A percentile compares a stretch with the other conserved stretches of the same genome.
Conservation (phyloP, 352 stramenopile genomes). For the Pythium brassicae region DNA sequence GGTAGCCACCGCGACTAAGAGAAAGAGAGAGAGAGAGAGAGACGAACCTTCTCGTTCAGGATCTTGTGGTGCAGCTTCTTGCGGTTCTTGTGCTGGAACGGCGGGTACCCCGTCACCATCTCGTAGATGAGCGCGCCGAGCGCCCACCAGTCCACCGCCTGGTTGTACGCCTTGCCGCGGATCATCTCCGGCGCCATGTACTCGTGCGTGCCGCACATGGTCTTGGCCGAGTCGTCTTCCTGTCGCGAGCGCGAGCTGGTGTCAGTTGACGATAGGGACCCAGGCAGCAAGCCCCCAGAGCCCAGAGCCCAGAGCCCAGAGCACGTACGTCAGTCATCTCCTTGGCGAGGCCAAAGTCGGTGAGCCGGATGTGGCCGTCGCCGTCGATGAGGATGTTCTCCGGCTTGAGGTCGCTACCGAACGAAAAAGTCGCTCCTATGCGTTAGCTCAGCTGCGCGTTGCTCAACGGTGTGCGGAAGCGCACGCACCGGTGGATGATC, state of each 20-base stretch:
- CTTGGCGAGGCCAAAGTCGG: constrained; percentile 90
- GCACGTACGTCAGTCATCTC: too few relatives aligned
- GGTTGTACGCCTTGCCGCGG: constrained; percentile 68
- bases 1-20: background rate
- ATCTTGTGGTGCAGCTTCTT: constrained; percentile 87
- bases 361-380: constrained; percentile 94
- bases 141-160: constrained; percentile 91
- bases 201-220: constrained; percentile 79
- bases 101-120: constrained; percentile 87
- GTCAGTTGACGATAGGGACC: too few relatives aligned
- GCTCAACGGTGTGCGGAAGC: too few relatives aligned
- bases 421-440: constrained; percentile 89
- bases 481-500: too few relatives aligned
- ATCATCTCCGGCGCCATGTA: constrained; percentile 89
- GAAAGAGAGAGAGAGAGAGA: constrained; percentile 8
- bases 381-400: constrained; percentile 92
- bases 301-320: too few relatives aligned
- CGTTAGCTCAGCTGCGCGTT: constrained; percentile 87
- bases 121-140: constrained; percentile 89
- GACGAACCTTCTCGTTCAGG: constrained; percentile 63
- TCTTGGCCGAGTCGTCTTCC: constrained; percentile 27
- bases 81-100: constrained; percentile 86
- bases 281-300: too few relatives aligned
- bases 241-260: too few relatives aligned
- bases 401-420: constrained; percentile 89